Percentiles rank a stretch among this genome's conserved stretches.
Conservation (phyloP, 2,329 filamentous ascomycete genomes). For the Monilinia aucupariae region DNA sequence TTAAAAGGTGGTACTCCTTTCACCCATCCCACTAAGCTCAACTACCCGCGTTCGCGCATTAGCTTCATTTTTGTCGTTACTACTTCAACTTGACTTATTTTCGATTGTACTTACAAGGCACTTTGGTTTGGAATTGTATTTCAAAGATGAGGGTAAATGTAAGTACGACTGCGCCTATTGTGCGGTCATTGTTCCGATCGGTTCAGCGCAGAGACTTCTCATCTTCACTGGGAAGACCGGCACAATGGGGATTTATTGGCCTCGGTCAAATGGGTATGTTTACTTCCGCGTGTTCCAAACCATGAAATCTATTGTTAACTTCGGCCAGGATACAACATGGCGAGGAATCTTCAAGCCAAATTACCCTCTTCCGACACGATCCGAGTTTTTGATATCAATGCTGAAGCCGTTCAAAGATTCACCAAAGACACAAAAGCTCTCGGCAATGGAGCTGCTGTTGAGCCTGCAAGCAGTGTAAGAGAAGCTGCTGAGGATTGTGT, state of each 20-base stretch:
- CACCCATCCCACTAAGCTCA: neutral
- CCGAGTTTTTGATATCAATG: conserved; percentile 61
- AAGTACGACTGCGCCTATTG: conserved; percentile 24
- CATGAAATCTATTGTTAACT: conserved; percentile 21
- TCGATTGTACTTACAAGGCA: neutral
- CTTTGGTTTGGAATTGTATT: conserved; percentile 12
- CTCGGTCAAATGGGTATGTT: conserved; percentile 55
- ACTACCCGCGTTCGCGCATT: neutral
- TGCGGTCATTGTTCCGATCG: conserved; percentile 24
- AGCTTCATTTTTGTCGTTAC: neutral
- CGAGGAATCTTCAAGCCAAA: conserved; percentile 62
- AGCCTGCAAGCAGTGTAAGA: conserved; percentile 51
- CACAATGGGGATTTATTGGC: conserved; percentile 55
- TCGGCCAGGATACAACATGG: conserved; percentile 62
- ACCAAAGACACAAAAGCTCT: conserved; percentile 41
- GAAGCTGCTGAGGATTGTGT: conserved; percentile 64
- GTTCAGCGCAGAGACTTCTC: conserved; percentile 41
- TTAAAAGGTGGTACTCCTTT: conserved; percentile 2
- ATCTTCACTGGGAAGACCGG: conserved; percentile 40
- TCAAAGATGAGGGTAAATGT: conserved; percentile 28
- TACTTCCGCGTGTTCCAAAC: conserved; percentile 17
- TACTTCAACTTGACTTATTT: neutral
- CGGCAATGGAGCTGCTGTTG: conserved; percentile 43
- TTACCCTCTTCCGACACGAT: conserved; percentile 57
- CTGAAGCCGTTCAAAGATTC: conserved; percentile 50